Evolutionary conservation across 768 basidiomycete species (phyloP), one percentile per base, ranked within the genome.

Genomic region (Trametes cinnabarina): DNA sequence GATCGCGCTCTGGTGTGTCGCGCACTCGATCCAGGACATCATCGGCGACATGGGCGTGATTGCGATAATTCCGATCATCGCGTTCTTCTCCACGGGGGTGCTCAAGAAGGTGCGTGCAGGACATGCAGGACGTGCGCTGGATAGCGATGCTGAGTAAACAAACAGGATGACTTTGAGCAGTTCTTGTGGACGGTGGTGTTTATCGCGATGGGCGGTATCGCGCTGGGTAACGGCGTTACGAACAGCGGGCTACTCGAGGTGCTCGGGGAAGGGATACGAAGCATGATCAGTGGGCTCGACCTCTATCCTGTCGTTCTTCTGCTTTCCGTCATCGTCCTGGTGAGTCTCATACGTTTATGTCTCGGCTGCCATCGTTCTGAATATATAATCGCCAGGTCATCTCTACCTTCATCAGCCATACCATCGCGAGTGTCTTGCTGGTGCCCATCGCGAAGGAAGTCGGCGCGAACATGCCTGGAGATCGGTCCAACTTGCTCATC

Each of bases 11-110:
- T 98, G 96, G 95, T 95, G 93, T 67, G 71, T 93, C 39, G 94
- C 90, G 62, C 88, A 91, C 67, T 72, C 76, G 66, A 83, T 98
- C 51, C 84, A 95, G 68, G 72, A 76, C 6, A 76, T 76, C 46
- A 79, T 98, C 3, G 97, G 97, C 1, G 94, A 98, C 71, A 99
- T 98, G 95, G 97, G 97, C 28, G 81, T 98, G 65, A 94, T 99
- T 62, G 95, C 96, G 2, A 85, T 98, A 63, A 79, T 99, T 43
- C 97, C 96, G 0, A 80, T 98, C 43, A 79, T 98, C 6, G 88
- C 89, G 1, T 98, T 99, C 77, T 99, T 98, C 72, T 89, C 90
- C 5, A 92, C 94, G 0, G 92, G 93, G 0, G 85, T 98, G 5
- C 75, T 99, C 46, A 93, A 94, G 66, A 98, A 98, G 88, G 94